A percentile compares a stretch with the other conserved stretches of the same genome.
These are phyloP conservation scores for Chytriomyces confervae DNA, from an alignment of 192 early-diverging fungal genomes.

Conservation along the genomic window DNA sequence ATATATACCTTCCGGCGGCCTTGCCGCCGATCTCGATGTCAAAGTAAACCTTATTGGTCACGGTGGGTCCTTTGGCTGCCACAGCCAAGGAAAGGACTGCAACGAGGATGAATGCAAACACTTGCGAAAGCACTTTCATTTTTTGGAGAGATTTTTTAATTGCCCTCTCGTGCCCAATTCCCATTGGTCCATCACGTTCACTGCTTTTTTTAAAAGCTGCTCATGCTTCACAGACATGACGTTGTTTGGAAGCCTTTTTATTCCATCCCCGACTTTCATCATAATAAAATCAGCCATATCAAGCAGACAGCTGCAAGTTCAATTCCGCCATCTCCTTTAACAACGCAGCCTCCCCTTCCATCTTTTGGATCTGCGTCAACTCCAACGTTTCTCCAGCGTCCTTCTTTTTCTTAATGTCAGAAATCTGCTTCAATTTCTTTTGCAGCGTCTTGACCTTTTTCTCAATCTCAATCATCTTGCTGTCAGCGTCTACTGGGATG, in stretches of 20 bases:
- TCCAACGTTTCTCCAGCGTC: slow-evolving; percentile 81
- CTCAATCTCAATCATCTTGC: slow-evolving; percentile 69
- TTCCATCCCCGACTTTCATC: too few species aligned
- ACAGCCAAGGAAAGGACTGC: too few species aligned
- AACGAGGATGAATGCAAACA: too few species aligned
- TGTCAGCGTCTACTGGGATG: slow-evolving; percentile 34
- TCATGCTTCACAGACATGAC: too few species aligned
- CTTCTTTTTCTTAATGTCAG: slow-evolving; percentile 79
- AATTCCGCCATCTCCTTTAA: slow-evolving; percentile 58
- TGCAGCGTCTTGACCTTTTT: slow-evolving; percentile 87
- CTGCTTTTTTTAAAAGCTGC: too few species aligned
- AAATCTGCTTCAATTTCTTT: slow-evolving; percentile 93
- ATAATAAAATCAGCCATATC: not conserved
- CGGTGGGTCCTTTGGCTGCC: slow-evolving; percentile 52
- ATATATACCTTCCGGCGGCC: slow-evolving; percentile 45
- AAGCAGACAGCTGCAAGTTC: slow-evolving; percentile 19
- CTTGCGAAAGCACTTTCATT: too few species aligned
- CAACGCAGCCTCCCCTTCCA: slow-evolving; percentile 64
- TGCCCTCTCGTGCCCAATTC: too few species aligned
- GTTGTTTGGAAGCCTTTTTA: too few species aligned
- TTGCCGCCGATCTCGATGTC: slow-evolving; percentile 57
- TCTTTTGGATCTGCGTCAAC: slow-evolving; percentile 81
- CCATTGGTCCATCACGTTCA: too few species aligned
- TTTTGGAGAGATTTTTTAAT: too few species aligned
- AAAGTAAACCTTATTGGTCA: slow-evolving; percentile 62